Conservation (phyloP, 495 filamentous ascomycete species). For the Pyrenula massariospora region DNA sequence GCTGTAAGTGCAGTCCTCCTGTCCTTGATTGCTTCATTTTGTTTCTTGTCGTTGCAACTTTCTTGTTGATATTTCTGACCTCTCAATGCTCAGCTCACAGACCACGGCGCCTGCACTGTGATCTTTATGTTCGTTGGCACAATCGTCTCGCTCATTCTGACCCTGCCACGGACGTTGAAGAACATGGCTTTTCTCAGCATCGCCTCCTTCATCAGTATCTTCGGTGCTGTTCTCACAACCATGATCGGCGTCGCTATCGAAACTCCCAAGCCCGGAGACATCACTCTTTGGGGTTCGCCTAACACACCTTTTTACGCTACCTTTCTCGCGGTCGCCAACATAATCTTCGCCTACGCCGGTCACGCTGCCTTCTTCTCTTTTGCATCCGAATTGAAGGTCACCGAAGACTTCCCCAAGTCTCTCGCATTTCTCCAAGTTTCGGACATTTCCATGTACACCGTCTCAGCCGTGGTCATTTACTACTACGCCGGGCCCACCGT, state of each 20-base stretch:
- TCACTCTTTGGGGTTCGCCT: conserved; percentile 27
- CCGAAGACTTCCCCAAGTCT: conserved; percentile 54
- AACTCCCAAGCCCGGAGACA: conserved; percentile 21
- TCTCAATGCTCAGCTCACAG: conserved; percentile 27
- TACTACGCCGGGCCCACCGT: conserved; percentile 60
- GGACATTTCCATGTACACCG: conserved; percentile 52
- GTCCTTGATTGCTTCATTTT: conserved; percentile 49
- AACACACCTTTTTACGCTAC: conserved; percentile 33
- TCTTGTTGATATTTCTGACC: not conserved
- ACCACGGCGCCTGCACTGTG: conserved; percentile 57
- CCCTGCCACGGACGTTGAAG: conserved; percentile 55
- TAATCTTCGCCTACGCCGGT: conserved; percentile 40
- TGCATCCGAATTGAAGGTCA: conserved; percentile 64
- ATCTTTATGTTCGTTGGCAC: conserved; percentile 57
- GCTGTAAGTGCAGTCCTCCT: conserved; percentile 40
- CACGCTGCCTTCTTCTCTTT: conserved; percentile 66
- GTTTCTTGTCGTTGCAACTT: conserved; percentile 31
- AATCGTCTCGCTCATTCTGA: conserved; percentile 49
- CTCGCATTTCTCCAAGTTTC: conserved; percentile 50
- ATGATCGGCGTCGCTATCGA: conserved; percentile 55
- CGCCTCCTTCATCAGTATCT: conserved; percentile 54
- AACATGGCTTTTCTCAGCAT: conserved; percentile 54
- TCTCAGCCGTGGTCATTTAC: conserved; percentile 45
- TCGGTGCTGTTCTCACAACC: conserved; percentile 55
- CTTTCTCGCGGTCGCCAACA: conserved; percentile 25